Conservation (phyloP, 305 asterid genomes). For the Euphrasia arctica region DNA sequence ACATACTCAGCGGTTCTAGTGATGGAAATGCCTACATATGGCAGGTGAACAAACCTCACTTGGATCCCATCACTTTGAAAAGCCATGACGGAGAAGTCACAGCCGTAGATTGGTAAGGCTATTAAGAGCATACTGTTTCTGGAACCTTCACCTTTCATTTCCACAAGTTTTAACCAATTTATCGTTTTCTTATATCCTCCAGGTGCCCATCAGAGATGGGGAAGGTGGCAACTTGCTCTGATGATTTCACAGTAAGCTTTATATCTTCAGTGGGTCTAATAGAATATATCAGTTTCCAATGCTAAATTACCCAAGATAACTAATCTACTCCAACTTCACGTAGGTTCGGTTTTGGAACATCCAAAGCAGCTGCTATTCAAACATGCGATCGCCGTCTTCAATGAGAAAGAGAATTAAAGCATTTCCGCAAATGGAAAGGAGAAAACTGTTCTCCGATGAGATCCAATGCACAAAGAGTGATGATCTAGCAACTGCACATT, state of each 20-base stretch:
- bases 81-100: constrained; percentile 95
- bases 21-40: constrained; percentile 95
- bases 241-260: constrained; percentile 85
- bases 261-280: neutral
- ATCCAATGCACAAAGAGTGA: constrained; percentile 29
- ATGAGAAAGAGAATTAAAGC: constrained; percentile 70
- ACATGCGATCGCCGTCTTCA: constrained; percentile 73
- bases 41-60: constrained; percentile 83
- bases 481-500: constrained; percentile 12
- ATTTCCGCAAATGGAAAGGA: constrained; percentile 48
- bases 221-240: constrained; percentile 85
- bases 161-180: constrained; percentile 16
- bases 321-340: constrained; percentile 20
- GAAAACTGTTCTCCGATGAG: constrained; percentile 62
- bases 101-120: constrained; percentile 79
- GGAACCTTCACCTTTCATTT: neutral
- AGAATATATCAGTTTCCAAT: neutral
- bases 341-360: constrained; percentile 86
- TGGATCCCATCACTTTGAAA: constrained; percentile 56
- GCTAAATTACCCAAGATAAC: constrained; percentile 5
- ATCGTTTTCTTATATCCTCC: constrained; percentile 20
- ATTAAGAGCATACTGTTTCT: neutral
- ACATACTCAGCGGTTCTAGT: constrained; percentile 90
- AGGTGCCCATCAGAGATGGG: constrained; percentile 91
- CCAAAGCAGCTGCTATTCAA: constrained; percentile 68